Evolutionary conservation across 768 basidiomycete genomes (phyloP).

Genomic region (Panellus pusillus): DNA sequence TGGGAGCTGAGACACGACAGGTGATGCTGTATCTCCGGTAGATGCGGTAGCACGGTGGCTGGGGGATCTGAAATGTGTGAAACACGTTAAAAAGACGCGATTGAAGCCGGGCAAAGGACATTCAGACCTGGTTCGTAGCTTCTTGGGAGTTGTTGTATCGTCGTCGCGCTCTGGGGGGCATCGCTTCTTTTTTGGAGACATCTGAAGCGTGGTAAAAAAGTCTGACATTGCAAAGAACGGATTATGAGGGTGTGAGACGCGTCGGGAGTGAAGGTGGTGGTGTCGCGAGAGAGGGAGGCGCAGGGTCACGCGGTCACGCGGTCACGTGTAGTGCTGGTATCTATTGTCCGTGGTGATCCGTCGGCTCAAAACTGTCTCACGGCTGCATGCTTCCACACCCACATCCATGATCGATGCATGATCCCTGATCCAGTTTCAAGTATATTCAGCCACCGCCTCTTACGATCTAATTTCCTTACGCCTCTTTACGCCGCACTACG

Average conservation of each 20-base stretch:
- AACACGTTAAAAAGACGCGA: neutral
- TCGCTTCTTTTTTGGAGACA: constrained; percentile 75
- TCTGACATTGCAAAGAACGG: constrained; percentile 46
- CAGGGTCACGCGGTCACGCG: too few species aligned
- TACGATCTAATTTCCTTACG: neutral
- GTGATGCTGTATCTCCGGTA: constrained; percentile 12
- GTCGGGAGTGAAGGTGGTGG: constrained; percentile 17
- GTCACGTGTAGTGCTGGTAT: too few species aligned
- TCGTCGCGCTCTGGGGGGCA: constrained; percentile 53
- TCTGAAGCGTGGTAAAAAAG: constrained; percentile 57
- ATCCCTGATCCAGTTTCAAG: too few species aligned
- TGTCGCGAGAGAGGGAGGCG: constrained; percentile 11
- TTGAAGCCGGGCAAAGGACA: constrained; percentile 22
- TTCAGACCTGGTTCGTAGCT: constrained; percentile 53
- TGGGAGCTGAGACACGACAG: constrained; percentile 42
- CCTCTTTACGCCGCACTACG: constrained; percentile 3
- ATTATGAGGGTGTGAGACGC: constrained; percentile 21
- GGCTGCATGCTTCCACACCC: too few species aligned
- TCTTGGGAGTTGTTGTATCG: constrained; percentile 67
- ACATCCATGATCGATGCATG: too few species aligned
- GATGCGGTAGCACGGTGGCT: constrained; percentile 40
- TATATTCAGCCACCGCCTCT: neutral
- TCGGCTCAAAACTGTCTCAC: too few species aligned
- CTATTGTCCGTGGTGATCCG: too few species aligned
- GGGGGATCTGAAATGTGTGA: constrained; percentile 31